A percentile compares a stretch with the other conserved stretches of the same genome.
Conservation (phyloP, 805 yeast genomes). For the Zygosaccharomyces gambellarensis region DNA sequence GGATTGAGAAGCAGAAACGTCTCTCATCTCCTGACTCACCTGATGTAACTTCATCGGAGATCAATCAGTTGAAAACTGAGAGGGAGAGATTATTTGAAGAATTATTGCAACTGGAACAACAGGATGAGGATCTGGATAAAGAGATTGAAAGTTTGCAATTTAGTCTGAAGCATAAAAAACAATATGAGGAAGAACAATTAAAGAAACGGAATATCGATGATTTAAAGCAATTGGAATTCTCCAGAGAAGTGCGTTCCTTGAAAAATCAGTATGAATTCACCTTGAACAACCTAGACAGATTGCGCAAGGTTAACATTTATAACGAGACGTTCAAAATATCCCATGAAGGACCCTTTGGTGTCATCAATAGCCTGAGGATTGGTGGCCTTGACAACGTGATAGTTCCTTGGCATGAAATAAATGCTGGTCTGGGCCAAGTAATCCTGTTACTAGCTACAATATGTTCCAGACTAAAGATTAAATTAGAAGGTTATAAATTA, state of each 20-base stretch:
- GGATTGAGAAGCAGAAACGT: conserved; percentile 54
- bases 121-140: conserved; percentile 41
- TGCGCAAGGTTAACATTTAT: conserved; percentile 75
- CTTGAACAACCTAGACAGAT: conserved; percentile 58
- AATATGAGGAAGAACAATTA: conserved; percentile 45
- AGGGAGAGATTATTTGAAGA: conserved; percentile 19
- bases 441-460: conserved; percentile 65
- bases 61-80: conserved; percentile 26
- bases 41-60: conserved; percentile 9
- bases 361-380: conserved; percentile 79
- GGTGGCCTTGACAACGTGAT: conserved; percentile 57
- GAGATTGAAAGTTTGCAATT: conserved; percentile 43
- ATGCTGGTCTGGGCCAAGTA: conserved; percentile 86
- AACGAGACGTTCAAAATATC: conserved; percentile 80
- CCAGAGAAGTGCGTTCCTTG: conserved; percentile 56
- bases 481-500: conserved; percentile 55
- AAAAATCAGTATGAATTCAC: conserved; percentile 60
- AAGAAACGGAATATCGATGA: conserved; percentile 50
- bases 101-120: conserved; percentile 31
- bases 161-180: conserved; percentile 44
- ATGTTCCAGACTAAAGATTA: conserved; percentile 49
- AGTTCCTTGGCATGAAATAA: conserved; percentile 87
- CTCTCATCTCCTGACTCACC: conserved; percentile 28
- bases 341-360: conserved; percentile 77
- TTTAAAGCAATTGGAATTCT: conserved; percentile 46